phyloP scores from a whole-genome alignment of 2,329 filamentous ascomycete genomes.

The Paraconiothyrium sp. region DNA sequence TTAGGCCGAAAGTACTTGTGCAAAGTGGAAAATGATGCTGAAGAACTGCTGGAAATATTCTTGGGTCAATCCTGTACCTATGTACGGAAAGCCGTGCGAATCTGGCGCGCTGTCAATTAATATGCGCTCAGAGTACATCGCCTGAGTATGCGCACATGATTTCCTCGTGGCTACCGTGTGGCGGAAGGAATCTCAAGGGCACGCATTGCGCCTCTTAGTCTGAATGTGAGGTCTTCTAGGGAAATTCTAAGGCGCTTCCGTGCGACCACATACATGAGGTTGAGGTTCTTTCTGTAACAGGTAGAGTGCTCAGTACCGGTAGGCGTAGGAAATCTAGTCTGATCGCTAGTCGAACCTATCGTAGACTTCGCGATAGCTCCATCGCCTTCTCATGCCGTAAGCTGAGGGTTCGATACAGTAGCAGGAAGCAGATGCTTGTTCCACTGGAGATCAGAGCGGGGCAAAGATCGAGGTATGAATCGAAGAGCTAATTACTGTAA shows the following conservation, averaged over 20 bases:
- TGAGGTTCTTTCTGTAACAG: background rate
- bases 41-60: background rate
- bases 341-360: no score
- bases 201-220: background rate
- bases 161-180: no score
- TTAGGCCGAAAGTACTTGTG: background rate
- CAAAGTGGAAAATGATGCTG: background rate
- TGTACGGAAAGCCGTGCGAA: background rate
- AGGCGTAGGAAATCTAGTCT: background rate
- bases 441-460: background rate
- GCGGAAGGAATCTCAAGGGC: background rate
- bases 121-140: background rate
- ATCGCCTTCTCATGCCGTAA: no score
- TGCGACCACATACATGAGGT: background rate
- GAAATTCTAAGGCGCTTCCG: background rate
- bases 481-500: background rate
- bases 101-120: background rate
- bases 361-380: no score
- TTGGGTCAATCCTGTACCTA: background rate
- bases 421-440: no score
- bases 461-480: background rate
- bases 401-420: no score
- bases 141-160: background rate
- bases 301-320: background rate
- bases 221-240: background rate